A percentile compares a stretch with the other conserved stretches of the same genome.
Conservation (phyloP, 2,329 filamentous ascomycete species). For the Cladobotryum protrusum region DNA sequence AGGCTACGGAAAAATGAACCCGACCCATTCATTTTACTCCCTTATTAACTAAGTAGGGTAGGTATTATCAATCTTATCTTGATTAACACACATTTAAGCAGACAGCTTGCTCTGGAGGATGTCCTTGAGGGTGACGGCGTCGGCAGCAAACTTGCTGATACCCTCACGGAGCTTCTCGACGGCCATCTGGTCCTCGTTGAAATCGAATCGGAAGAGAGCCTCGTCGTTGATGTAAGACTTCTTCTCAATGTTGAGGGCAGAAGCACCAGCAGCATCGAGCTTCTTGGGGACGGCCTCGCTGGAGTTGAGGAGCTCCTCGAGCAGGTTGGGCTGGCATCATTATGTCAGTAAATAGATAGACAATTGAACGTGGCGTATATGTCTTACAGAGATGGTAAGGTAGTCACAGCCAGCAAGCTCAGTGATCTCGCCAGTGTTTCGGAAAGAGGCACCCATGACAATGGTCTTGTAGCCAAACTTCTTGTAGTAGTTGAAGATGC, state of each 20-base stretch:
- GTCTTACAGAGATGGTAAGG: conserved; percentile 84
- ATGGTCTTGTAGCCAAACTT: conserved; percentile 99
- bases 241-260: conserved; percentile 72
- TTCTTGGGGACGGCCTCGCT: conserved; percentile 80
- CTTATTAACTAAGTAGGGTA: neutral
- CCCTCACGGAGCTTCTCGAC: conserved; percentile 99
- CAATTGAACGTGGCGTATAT: conserved; percentile 1
- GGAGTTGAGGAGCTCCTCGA: conserved; percentile 91
- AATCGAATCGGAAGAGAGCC: conserved; percentile 90
- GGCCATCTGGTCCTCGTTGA: conserved; percentile 99
- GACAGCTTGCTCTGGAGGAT: conserved; percentile 82
- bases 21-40: neutral
- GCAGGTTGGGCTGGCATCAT: conserved; percentile 66
- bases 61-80: too few species aligned
- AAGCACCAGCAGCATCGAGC: conserved; percentile 66
- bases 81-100: conserved; percentile 27
- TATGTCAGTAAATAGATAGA: conserved; percentile 14
- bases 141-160: conserved; percentile 98
- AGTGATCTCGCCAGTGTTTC: conserved; percentile 92
- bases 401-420: conserved; percentile 98
- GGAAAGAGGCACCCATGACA: conserved; percentile 99
- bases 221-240: conserved; percentile 88
- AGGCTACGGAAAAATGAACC: neutral
- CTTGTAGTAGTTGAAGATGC: conserved; percentile 99
- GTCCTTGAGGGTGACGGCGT: conserved; percentile 87